A percentile compares a stretch with the other conserved stretches of the same genome.
Conservation (phyloP, 2,329 filamentous ascomycete species). For the Didymella pinodella region DNA sequence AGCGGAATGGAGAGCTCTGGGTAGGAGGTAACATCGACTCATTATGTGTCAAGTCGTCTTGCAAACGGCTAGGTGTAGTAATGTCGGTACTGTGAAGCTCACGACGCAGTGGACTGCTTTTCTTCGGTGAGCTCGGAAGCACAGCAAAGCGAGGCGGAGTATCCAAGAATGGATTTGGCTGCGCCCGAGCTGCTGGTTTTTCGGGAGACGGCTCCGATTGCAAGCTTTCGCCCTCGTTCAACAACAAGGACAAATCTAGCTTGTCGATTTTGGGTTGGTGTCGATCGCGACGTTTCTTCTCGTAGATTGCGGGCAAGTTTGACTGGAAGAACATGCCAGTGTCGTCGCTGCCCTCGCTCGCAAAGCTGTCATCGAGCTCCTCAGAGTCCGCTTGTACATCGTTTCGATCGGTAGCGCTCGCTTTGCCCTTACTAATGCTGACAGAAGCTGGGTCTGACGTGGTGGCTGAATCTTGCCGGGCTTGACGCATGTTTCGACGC, state of each 20-base stretch:
- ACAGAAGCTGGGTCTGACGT: constrained; percentile 1
- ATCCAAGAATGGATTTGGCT: constrained; percentile 43
- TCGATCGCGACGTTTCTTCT: constrained; percentile 35
- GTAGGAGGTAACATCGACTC: constrained; percentile 42
- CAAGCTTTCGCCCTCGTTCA: constrained; percentile 44
- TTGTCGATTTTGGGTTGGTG: constrained; percentile 38
- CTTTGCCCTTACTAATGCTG: constrained; percentile 28
- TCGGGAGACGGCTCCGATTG: constrained; percentile 39
- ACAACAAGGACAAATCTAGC: constrained; percentile 41
- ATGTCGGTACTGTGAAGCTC: constrained; percentile 42
- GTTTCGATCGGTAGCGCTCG: constrained; percentile 17
- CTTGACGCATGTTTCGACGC: constrained; percentile 49
- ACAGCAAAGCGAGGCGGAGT: constrained; percentile 43
- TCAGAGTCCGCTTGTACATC: constrained; percentile 17
- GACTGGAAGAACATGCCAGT: constrained; percentile 51
- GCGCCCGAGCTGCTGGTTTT: constrained; percentile 27
- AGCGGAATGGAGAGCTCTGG: constrained; percentile 48
- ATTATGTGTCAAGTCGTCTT: constrained; percentile 42
- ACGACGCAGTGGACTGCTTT: constrained; percentile 46
- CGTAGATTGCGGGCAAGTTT: constrained; percentile 39
- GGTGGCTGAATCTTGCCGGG: constrained; percentile 49
- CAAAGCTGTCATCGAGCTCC: constrained; percentile 26
- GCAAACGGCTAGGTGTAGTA: constrained; percentile 29
- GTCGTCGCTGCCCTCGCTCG: constrained; percentile 45
- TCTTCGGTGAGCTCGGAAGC: constrained; percentile 39